A percentile compares a stretch with the other conserved stretches of the same genome.
Evolutionary conservation across 352 stramenopile species (phyloP).

Genomic region (Globisporangium abappressorium): DNA sequence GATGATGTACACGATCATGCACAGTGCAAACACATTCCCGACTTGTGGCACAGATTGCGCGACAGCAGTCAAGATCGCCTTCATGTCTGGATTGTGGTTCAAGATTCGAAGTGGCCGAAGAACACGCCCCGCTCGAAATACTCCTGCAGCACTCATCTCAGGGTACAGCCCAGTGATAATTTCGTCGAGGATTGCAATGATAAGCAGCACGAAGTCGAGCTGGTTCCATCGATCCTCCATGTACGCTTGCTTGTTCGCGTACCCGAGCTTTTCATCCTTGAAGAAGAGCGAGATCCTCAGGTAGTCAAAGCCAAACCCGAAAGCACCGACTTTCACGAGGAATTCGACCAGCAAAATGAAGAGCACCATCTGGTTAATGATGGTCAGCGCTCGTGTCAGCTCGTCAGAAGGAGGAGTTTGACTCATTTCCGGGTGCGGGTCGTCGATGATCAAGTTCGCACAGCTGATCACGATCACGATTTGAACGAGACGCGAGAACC

Average conservation of each 20-base stretch:
- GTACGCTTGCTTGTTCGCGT: slow-evolving; percentile 63
- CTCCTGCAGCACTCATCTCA: slow-evolving; percentile 37
- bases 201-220: slow-evolving; percentile 58
- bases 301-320: slow-evolving; percentile 65
- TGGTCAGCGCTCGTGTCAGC: slow-evolving; percentile 31
- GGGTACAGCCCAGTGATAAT: slow-evolving; percentile 44
- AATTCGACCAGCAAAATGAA: slow-evolving; percentile 59
- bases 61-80: slow-evolving; percentile 66
- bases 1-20: slow-evolving; percentile 76
- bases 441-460: slow-evolving; percentile 64
- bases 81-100: slow-evolving; percentile 80
- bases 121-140: slow-evolving; percentile 71
- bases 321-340: slow-evolving; percentile 47
- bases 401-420: slow-evolving; percentile 30
- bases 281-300: slow-evolving; percentile 56
- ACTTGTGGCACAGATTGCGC: slow-evolving; percentile 66
- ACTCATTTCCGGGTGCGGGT: slow-evolving; percentile 65
- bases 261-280: slow-evolving; percentile 59
- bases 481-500: slow-evolving; percentile 61
- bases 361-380: slow-evolving; percentile 46
- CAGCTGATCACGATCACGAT: slow-evolving; percentile 74
- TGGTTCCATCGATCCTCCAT: slow-evolving; percentile 81
- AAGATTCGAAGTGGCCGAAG: slow-evolving; percentile 65
- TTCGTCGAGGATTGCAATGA: slow-evolving; percentile 56
- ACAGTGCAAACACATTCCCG: slow-evolving; percentile 70